Evolutionary conservation across 2,329 filamentous ascomycete genomes (phyloP).

Genomic region (Colletotrichum australisinense): DNA sequence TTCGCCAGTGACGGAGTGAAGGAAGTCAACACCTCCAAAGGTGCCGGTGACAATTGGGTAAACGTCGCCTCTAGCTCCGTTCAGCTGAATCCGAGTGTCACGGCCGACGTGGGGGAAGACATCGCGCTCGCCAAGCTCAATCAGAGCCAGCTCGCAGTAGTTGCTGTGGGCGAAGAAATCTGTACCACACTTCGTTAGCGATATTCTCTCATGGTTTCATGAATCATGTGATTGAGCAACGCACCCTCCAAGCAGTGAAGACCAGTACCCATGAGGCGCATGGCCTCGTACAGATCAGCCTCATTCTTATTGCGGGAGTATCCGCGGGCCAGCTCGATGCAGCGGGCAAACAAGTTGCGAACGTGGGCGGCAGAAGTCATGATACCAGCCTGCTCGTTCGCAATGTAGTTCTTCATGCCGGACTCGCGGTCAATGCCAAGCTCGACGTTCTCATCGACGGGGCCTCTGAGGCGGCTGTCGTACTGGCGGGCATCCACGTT

Average conservation of each 20-base stretch:
- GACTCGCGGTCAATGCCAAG: conserved; percentile 80
- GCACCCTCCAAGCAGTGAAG: conserved; percentile 86
- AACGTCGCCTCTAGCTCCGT: conserved; percentile 73
- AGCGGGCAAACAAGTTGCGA: conserved; percentile 76
- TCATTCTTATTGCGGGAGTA: conserved; percentile 76
- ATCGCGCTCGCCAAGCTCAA: conserved; percentile 83
- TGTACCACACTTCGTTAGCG: conserved; percentile 40
- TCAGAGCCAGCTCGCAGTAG: conserved; percentile 88
- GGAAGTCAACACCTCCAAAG: conserved; percentile 93
- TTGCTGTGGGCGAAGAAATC: conserved; percentile 96
- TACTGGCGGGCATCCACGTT: conserved; percentile 88
- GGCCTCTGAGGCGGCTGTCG: conserved; percentile 82
- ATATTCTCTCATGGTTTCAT: conserved; percentile 1
- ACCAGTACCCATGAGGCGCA: conserved; percentile 87
- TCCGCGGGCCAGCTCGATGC: conserved; percentile 82
- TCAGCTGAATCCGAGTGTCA: conserved; percentile 75
- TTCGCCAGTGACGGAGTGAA: conserved; percentile 85
- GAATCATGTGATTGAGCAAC: conserved; percentile 31
- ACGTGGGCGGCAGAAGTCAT: conserved; percentile 86
- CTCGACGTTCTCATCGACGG: conserved; percentile 82
- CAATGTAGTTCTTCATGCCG: conserved; percentile 94
- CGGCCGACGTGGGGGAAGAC: conserved; percentile 90
- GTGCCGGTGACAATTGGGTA: conserved; percentile 91
- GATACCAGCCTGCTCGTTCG: conserved; percentile 81
- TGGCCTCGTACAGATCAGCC: conserved; percentile 86